Evolutionary conservation across 106 monocot species (phyloP).

Genomic region (Dendrobium catenatum): DNA sequence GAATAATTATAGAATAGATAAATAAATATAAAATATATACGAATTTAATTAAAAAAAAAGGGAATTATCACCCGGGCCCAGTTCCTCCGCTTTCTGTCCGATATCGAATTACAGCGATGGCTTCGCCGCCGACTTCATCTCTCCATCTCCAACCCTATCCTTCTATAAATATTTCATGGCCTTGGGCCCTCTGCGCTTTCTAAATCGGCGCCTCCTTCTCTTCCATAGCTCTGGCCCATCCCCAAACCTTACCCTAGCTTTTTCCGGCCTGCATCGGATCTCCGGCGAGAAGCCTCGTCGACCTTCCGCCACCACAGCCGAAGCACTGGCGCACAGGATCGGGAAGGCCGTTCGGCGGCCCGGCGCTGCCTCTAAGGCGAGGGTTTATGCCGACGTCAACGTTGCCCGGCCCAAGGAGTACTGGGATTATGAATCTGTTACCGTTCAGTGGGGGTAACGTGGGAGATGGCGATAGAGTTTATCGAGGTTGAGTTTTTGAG

Average conservation of each 20-base stretch:
- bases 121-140: constrained; percentile 14
- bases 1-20: not conserved
- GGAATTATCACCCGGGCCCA: not conserved
- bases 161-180: constrained; percentile 33
- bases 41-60: not conserved
- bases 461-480: not conserved
- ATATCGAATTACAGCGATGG: constrained; percentile 4
- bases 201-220: constrained; percentile 11
- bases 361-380: constrained; percentile 51
- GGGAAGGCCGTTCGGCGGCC: constrained; percentile 56
- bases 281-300: constrained; percentile 17
- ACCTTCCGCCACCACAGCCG: constrained; percentile 14
- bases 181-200: constrained; percentile 19
- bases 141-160: not conserved
- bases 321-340: constrained; percentile 56
- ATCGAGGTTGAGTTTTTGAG: not conserved
- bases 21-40: not conserved
- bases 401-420: constrained; percentile 52
- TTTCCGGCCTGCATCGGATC: constrained; percentile 13
- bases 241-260: constrained; percentile 4
- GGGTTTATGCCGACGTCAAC: constrained; percentile 52
- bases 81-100: not conserved
- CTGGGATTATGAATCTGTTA: constrained; percentile 73
- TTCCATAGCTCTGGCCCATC: not conserved
- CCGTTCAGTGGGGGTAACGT: constrained; percentile 72